Evolutionary conservation across 2,329 filamentous ascomycete species (phyloP).

Genomic region (Tolypocladium paradoxum): DNA sequence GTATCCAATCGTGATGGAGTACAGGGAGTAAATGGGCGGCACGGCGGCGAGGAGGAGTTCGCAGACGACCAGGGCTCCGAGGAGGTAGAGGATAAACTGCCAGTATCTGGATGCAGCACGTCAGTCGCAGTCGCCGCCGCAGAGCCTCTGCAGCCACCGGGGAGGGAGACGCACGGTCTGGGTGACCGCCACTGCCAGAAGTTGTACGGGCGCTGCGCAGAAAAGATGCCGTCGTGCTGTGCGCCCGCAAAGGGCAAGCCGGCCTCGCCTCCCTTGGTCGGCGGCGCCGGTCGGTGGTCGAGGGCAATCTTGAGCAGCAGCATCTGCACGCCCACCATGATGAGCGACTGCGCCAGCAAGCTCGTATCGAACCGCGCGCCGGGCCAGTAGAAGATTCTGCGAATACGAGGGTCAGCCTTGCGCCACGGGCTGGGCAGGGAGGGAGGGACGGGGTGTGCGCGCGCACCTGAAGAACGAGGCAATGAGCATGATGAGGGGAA

Average conservation of each 20-base stretch:
- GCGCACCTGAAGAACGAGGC: conserved; percentile 53
- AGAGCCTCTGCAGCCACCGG: background rate
- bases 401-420: conserved; percentile 9
- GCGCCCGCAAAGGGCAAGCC: conserved; percentile 50
- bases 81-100: conserved; percentile 63
- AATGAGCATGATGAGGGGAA: conserved; percentile 62
- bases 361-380: conserved; percentile 54
- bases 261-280: conserved; percentile 49
- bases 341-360: conserved; percentile 51
- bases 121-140: background rate
- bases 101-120: conserved; percentile 49
- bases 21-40: conserved; percentile 47
- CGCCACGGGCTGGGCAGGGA: background rate
- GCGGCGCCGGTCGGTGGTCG: conserved; percentile 51
- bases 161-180: conserved; percentile 42
- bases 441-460: too few relatives aligned
- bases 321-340: conserved; percentile 55
- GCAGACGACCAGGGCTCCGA: conserved; percentile 46
- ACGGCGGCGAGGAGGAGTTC: conserved; percentile 57
- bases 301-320: conserved; percentile 57
- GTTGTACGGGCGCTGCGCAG: conserved; percentile 52
- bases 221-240: conserved; percentile 25
- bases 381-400: conserved; percentile 59
- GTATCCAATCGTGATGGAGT: conserved; percentile 59
- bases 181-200: conserved; percentile 76